Base-by-base conservation (phyloP, 202 grass and related monocot genomes). In the Dendrocalamus latiflorus region DNA sequence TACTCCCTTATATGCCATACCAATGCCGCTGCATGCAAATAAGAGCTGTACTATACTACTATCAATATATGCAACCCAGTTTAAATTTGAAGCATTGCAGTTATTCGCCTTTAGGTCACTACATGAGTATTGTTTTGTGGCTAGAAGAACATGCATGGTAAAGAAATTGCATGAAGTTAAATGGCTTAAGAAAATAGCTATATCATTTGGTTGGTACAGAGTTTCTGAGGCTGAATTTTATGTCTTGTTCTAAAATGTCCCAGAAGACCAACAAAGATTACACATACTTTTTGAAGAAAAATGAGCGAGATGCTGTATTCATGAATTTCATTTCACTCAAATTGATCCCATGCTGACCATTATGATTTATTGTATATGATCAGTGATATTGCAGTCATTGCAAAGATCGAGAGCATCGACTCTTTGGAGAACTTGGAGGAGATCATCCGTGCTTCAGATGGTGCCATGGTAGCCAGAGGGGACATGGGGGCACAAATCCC, bases 401-500 rank as follows among this genome's bases (percentile, higher is more conserved):
- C 95, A 58, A 98, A 98, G 83, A 93, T 98, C 8, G 95, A 95
- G 85, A 93, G 92, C 87, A 91, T 93, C 28, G 95, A 95, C 56
- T 90, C 95, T 73, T 84, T 98, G 38, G 90, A 41, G 78, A 95
- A 95, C 87, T 79, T 95, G 38, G 87, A 95, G 70, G 93, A 88
- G 68, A 93, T 98, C 21, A 91, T 98, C 50, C 80, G 65, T 43
- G 90, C 91, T 86, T 98, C 95, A 45, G 95, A 98, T 72, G 93
- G 95, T 66, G 83, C 87, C 55, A 98, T 98, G 93, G 91, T 95
- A 71, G 95, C 95, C 39, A 78, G 95, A 93, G 95, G 95, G 80
- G 95, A 98, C 68, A 81, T 98, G 89, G 93, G 95, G 36, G 95
- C 93, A 67, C 95, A 98, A 81, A 88, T 98, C 80, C 93, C 93